Evolutionary conservation across 2,329 filamentous ascomycete genomes (phyloP).

Genomic region (Neonectria hederae): DNA sequence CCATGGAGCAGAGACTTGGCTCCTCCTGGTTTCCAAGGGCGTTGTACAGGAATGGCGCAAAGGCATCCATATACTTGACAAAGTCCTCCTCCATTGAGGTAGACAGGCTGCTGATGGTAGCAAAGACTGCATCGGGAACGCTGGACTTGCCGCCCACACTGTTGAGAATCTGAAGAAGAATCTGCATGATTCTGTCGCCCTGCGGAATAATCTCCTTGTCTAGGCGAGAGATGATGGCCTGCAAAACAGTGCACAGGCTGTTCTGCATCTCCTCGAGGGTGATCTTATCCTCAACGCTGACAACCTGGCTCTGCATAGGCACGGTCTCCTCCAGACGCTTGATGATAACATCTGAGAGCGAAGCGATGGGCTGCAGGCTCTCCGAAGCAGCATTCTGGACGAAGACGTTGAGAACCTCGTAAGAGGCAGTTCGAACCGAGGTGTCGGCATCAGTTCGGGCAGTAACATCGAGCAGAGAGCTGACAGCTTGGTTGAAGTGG

Average conservation of each 20-base stretch:
- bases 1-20: conserved; percentile 92
- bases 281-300: conserved; percentile 96
- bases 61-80: conserved; percentile 96
- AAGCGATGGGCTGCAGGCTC: conserved; percentile 81
- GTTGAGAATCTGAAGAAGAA: conserved; percentile 81
- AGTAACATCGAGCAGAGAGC: conserved; percentile 85
- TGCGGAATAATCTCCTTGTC: conserved; percentile 92
- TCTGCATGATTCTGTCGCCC: conserved; percentile 93
- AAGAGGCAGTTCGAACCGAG: conserved; percentile 91
- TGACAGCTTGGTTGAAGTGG: conserved; percentile 93
- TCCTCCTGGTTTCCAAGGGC: conserved; percentile 96
- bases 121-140: conserved; percentile 93
- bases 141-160: conserved; percentile 86
- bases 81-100: conserved; percentile 94
- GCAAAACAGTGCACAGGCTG: conserved; percentile 88
- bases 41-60: conserved; percentile 91
- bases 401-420: conserved; percentile 96
- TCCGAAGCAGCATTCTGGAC: conserved; percentile 90
- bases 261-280: conserved; percentile 98
- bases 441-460: conserved; percentile 85
- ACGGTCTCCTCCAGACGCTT: conserved; percentile 92
- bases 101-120: conserved; percentile 89
- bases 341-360: conserved; percentile 86
- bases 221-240: conserved; percentile 89
- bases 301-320: conserved; percentile 88